Evolutionary conservation across 805 yeast genomes (phyloP).

Genomic region (Candida boleticola): DNA sequence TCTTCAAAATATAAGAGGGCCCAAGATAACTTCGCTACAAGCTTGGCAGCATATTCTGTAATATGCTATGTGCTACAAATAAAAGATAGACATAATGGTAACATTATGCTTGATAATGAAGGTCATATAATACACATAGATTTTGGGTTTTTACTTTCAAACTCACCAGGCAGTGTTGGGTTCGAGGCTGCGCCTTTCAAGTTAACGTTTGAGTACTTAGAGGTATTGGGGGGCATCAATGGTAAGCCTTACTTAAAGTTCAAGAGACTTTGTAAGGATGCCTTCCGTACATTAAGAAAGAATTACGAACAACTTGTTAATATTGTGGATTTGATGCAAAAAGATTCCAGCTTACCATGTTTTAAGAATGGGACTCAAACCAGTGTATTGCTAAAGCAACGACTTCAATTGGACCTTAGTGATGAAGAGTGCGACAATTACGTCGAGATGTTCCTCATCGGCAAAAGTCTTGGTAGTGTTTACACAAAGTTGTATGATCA

Average conservation of each 20-base stretch:
- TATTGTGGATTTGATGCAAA: slow-evolving; percentile 92
- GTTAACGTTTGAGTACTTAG: slow-evolving; percentile 84
- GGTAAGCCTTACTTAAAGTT: slow-evolving; percentile 61
- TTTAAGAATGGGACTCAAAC: slow-evolving; percentile 87
- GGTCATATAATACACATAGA: slow-evolving; percentile 96
- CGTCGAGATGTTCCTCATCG: slow-evolving; percentile 75
- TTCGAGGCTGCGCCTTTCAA: slow-evolving; percentile 98
- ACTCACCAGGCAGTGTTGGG: slow-evolving; percentile 96
- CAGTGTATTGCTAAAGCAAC: slow-evolving; percentile 70
- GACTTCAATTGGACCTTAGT: slow-evolving; percentile 73
- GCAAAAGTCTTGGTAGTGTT: slow-evolving; percentile 79
- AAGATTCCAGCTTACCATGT: slow-evolving; percentile 87
- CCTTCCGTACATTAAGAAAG: slow-evolving; percentile 72
- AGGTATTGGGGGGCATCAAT: slow-evolving; percentile 76
- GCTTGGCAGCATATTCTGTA: slow-evolving; percentile 89
- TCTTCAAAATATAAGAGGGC: slow-evolving; percentile 64
- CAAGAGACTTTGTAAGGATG: slow-evolving; percentile 60
- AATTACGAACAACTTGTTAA: slow-evolving; percentile 72
- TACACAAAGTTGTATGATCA: slow-evolving; percentile 94
- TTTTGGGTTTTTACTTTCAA: slow-evolving; percentile 88
- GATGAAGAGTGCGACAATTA: slow-evolving; percentile 73
- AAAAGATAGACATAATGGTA: slow-evolving; percentile 96
- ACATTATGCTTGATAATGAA: slow-evolving; percentile 92
- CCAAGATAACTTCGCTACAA: slow-evolving; percentile 78
- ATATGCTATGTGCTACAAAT: slow-evolving; percentile 88